These are phyloP conservation scores for Massarina eburnea DNA, from an alignment of 2,329 filamentous ascomycete genomes.

Conservation along the genomic window DNA sequence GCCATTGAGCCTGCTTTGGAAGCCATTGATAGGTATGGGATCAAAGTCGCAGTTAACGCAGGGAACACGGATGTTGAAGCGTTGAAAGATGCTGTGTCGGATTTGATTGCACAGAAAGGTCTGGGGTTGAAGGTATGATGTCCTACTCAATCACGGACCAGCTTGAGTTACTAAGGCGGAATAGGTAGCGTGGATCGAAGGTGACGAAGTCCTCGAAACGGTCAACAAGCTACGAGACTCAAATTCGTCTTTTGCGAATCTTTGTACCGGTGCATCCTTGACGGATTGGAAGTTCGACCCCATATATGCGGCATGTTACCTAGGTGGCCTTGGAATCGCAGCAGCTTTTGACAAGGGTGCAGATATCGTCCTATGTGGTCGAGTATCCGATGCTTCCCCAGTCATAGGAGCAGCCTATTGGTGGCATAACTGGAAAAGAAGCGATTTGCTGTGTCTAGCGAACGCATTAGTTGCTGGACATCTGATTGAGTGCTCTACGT, in stretches of 20 bases:
- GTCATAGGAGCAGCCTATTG: constrained; percentile 30
- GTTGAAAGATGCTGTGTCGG: constrained; percentile 26
- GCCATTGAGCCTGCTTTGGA: constrained; percentile 47
- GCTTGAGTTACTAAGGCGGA: too few relatives aligned
- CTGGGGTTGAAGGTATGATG: constrained; percentile 30
- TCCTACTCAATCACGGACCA: too few relatives aligned
- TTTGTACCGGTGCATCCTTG: constrained; percentile 38
- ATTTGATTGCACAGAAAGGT: constrained; percentile 23
- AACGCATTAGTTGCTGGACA: constrained; percentile 44
- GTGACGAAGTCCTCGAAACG: too few relatives aligned
- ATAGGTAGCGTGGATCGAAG: constrained; percentile 50
- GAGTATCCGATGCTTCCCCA: constrained; percentile 19
- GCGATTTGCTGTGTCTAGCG: constrained; percentile 37
- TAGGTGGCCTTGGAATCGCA: constrained; percentile 8
- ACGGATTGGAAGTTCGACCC: constrained; percentile 33
- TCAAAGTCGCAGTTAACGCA: constrained; percentile 40
- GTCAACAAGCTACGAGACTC: too few relatives aligned
- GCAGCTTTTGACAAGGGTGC: constrained; percentile 6
- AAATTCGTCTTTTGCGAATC: constrained; percentile 18
- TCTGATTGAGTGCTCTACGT: constrained; percentile 44
- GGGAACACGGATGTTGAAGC: constrained; percentile 35
- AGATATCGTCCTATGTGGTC: constrained; percentile 23
- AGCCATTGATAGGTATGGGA: constrained; percentile 31
- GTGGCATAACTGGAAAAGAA: constrained; percentile 55
- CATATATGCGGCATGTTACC: constrained; percentile 6